Evolutionary conservation across 805 yeast genomes (phyloP).

Genomic region (Teunomyces atbi): DNA sequence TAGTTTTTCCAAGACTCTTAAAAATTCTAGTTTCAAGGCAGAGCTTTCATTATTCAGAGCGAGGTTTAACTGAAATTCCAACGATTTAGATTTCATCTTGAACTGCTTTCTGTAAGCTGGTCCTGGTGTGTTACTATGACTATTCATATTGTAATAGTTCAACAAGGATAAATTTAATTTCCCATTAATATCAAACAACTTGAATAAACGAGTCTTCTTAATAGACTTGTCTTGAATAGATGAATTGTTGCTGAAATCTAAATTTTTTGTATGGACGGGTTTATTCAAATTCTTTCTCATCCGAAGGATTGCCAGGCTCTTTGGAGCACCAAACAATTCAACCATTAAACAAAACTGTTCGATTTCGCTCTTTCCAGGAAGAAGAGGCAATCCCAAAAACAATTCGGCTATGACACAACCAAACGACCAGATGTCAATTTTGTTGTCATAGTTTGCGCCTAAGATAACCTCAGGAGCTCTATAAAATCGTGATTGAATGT

Average conservation of each 20-base stretch:
- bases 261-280: slow-evolving; percentile 15
- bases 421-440: slow-evolving; percentile 52
- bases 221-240: slow-evolving; percentile 29
- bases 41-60: background rate
- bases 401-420: slow-evolving; percentile 43
- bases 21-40: slow-evolving; percentile 14
- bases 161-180: slow-evolving; percentile 34
- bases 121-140: background rate
- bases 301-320: slow-evolving; percentile 34
- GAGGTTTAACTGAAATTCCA: slow-evolving; percentile 30
- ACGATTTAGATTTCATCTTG: slow-evolving; percentile 25
- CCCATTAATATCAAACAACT: slow-evolving; percentile 39
- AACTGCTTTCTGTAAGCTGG: slow-evolving; percentile 16
- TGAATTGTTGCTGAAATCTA: slow-evolving; percentile 9
- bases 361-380: slow-evolving; percentile 50
- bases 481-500: slow-evolving; percentile 65
- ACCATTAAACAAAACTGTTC: slow-evolving; percentile 45
- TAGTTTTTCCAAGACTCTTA: slow-evolving; percentile 26
- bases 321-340: slow-evolving; percentile 49
- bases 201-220: slow-evolving; percentile 34
- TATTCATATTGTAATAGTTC: slow-evolving; percentile 7
- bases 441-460: slow-evolving; percentile 59
- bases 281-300: slow-evolving; percentile 37
- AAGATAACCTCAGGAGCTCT: slow-evolving; percentile 76
- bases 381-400: slow-evolving; percentile 37